Percentiles rank a stretch among this genome's conserved stretches.
Conservation (phyloP, 176 grass and related monocot species). For the barley (Hordeum vulgare) region MorexV3_pseudomolecules_assembly NC_058520.1:414452162-414452661, state of each 20-base stretch:
- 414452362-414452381: conserved; percentile 88
- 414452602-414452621: conserved; percentile 93
- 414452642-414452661: conserved; percentile 76
- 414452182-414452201: conserved; percentile 86
- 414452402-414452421: conserved; percentile 78
- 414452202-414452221: conserved; percentile 95
- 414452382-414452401: conserved; percentile 79
- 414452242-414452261: conserved; percentile 90
- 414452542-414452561: conserved; percentile 12
- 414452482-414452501: conserved; percentile 88
- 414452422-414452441: conserved; percentile 78
- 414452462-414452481: conserved; percentile 75
- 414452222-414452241: conserved; percentile 87
- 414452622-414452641: conserved; percentile 62
- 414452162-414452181: conserved; percentile 58
- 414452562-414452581: neutral
- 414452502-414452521: conserved; percentile 62
- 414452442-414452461: conserved; percentile 68
- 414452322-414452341: conserved; percentile 93
- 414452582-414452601: conserved; percentile 20
- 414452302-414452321: conserved; percentile 74
- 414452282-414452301: conserved; percentile 55
- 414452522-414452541: neutral
- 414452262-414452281: conserved; percentile 90
- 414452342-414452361: conserved; percentile 78